Conservation (phyloP, 2,329 filamentous ascomycete species). For the Nemania diffusa region DNA sequence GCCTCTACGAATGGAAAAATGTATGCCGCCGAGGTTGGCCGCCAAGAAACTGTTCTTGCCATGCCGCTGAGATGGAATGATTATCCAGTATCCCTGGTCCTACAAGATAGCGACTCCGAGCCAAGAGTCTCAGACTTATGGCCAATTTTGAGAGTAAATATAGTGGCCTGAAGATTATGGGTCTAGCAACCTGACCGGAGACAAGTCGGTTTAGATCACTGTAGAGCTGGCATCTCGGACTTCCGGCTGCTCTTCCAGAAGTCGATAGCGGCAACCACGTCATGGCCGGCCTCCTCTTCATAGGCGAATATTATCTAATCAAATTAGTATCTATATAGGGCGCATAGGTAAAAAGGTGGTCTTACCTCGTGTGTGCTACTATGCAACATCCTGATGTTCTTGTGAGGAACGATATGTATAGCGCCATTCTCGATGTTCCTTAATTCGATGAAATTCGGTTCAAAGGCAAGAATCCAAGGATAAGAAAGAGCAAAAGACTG, state of each 20-base stretch:
- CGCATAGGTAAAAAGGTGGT: slow-evolving; percentile 24
- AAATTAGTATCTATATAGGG: slow-evolving; percentile 35
- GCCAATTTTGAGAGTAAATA: slow-evolving; percentile 32
- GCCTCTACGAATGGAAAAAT: slow-evolving; percentile 36
- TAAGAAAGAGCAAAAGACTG: slow-evolving; percentile 94
- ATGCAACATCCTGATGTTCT: slow-evolving; percentile 97
- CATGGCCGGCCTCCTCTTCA: slow-evolving; percentile 93
- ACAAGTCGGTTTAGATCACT: slow-evolving; percentile 36
- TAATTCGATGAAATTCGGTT: slow-evolving; percentile 97
- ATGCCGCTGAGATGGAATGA: slow-evolving; percentile 40
- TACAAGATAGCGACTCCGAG: slow-evolving; percentile 41
- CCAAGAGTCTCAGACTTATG: slow-evolving; percentile 24
- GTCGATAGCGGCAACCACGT: slow-evolving; percentile 93
- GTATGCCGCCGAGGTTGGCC: slow-evolving; percentile 39
- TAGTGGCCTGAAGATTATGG: slow-evolving; percentile 17
- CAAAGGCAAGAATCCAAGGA: slow-evolving; percentile 96
- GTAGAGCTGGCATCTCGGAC: slow-evolving; percentile 52
- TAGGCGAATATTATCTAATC: slow-evolving; percentile 93
- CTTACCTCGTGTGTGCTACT: slow-evolving; percentile 95
- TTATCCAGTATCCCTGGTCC: slow-evolving; percentile 49
- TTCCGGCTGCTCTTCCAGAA: slow-evolving; percentile 83
- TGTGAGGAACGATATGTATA: slow-evolving; percentile 95
- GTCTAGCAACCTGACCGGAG: slow-evolving; percentile 25
- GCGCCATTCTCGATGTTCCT: slow-evolving; percentile 93
- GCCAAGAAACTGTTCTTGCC: slow-evolving; percentile 35